Evolutionary conservation across 1,284 basidiomycete species (phyloP), one percentile per base, ranked within the genome.

Genomic region (Fomitopsis betulina): DNA sequence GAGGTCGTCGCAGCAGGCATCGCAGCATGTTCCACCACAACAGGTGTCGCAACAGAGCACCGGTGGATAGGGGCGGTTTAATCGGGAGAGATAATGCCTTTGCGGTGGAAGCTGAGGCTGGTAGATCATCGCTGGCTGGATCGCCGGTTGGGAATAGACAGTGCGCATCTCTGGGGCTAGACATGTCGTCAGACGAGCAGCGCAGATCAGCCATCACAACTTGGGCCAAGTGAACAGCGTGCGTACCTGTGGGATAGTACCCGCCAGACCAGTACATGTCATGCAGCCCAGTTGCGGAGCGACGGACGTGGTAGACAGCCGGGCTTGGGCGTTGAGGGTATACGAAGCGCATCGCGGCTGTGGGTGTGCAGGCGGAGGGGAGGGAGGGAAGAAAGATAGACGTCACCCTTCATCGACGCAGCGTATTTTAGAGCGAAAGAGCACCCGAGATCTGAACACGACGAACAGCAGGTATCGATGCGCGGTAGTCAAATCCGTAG

Each of bases 151-250:
- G 6, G 56, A 43, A 33, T 59, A 62, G 37, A 58, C 58, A 56
- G 62, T 62, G 45, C 63, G 60, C 66, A 68, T 68, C 45, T 68
- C 63, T 4, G 66, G 66, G 32, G 66, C 65, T 63, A 50, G 5
- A 54, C 10, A 23, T 32, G 33, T 6, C 37, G 37, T 55, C 19
- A 19, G 33, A 49, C 13, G 38, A 45, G 27, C 54, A 45, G 23
- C 6, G 8, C 17, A 30, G 35, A 56, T 35, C 21, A 33, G 19
- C 1, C 32, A 27, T 23, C 21, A 12, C 23, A n/a, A 32, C 32
- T 33, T 12, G 32, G 32, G 12, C 6, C 32, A n/a, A 38, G 37
- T 9, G 12, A 38, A 23, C 54, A 50, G 27, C 13, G n/a, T 38
- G 60, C 63, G 59, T 39, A 67, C 66, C 53, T 13, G 54, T 54